phyloP scores from a whole-genome alignment of 23 red algal species.

The Gracilaria gracilis region DNA sequence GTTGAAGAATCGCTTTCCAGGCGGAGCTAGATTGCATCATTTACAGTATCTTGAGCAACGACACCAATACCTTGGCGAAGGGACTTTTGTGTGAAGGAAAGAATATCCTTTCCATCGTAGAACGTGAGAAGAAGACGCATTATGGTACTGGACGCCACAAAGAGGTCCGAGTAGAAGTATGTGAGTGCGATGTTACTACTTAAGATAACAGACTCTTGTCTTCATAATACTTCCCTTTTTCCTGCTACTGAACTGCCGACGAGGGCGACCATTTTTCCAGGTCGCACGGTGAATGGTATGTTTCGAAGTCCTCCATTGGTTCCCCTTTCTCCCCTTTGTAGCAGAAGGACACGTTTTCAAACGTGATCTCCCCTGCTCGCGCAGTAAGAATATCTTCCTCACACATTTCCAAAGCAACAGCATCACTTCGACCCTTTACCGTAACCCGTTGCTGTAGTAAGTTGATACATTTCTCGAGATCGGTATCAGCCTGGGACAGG shows the following conservation, averaged over 20 bases:
- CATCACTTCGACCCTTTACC: conserved; percentile 40
- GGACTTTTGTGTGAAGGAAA: conserved; percentile 54
- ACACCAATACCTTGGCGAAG: conserved; percentile 59
- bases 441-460: conserved; percentile 39
- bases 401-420: conserved; percentile 2
- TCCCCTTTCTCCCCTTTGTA: conserved; percentile 58
- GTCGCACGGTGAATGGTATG: conserved; percentile 79
- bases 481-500: conserved; percentile 53
- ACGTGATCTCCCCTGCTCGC: conserved; percentile 65
- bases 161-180: not conserved
- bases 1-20: not conserved
- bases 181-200: not conserved
- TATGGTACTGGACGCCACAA: conserved; percentile 48
- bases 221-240: conserved; percentile 42
- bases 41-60: conserved; percentile 91
- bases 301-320: conserved; percentile 64
- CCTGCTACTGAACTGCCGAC: conserved; percentile 82
- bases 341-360: conserved; percentile 85
- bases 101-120: conserved; percentile 91
- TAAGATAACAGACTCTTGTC: not conserved
- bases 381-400: conserved; percentile 44
- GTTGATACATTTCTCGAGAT: conserved; percentile 54
- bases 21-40: not conserved
- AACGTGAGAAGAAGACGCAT: conserved; percentile 91
- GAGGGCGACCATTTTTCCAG: conserved; percentile 85